A percentile compares a stretch with the other conserved stretches of the same genome.
These are phyloP conservation scores for Eragrostis curvula DNA, from an alignment of 176 grass and related monocot genomes.

Conservation along the genomic window DNA sequence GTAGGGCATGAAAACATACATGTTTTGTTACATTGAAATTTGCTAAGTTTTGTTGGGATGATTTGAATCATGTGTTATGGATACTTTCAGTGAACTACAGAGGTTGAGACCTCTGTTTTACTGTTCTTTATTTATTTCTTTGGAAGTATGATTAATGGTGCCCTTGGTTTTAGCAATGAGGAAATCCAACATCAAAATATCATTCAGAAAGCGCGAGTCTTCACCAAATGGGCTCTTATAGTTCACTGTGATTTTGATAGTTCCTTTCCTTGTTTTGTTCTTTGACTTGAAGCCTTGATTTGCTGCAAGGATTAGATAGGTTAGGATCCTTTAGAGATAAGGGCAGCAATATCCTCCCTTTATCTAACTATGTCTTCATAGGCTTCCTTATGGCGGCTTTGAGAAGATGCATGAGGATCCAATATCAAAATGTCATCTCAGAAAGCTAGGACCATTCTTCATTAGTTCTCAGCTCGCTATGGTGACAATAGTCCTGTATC, in stretches of 20 bases:
- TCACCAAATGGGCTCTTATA: conserved; percentile 29
- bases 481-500: conserved; percentile 36
- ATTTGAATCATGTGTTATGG: neutral
- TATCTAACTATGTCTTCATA: conserved; percentile 11
- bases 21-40: neutral
- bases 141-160: conserved; percentile 8
- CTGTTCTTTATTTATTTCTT: conserved; percentile 29
- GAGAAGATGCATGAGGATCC: conserved; percentile 36
- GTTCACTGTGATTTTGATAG: conserved; percentile 35
- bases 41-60: neutral
- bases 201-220: conserved; percentile 39
- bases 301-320: neutral
- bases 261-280: neutral
- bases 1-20: neutral
- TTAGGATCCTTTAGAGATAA: conserved; percentile 46
- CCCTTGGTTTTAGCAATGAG: conserved; percentile 17
- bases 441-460: conserved; percentile 49
- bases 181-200: conserved; percentile 35
- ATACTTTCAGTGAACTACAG: conserved; percentile 18
- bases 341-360: conserved; percentile 11
- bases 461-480: conserved; percentile 57
- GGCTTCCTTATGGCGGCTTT: conserved; percentile 14
- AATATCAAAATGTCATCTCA: conserved; percentile 57
- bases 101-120: conserved; percentile 17
- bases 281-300: neutral